Evolutionary conservation across 2,329 filamentous ascomycete genomes (phyloP), one percentile per base, ranked within the genome.

Genomic region (Plenodomus lindquistii): DNA sequence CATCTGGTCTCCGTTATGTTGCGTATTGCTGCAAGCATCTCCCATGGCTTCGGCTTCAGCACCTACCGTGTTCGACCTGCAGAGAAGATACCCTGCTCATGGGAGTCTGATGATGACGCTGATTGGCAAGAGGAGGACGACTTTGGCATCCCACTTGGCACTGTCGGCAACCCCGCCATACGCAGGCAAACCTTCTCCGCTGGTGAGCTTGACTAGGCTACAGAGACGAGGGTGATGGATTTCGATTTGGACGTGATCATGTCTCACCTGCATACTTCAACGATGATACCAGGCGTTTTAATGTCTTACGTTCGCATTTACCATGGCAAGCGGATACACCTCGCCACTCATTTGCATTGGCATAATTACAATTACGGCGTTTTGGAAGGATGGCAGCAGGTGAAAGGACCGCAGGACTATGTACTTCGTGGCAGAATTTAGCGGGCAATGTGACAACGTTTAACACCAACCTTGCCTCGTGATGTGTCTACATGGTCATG

Each of bases 1-100:
- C 85, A 92, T 60, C 80, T 96, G 2, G 82, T 96, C 29, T 79
- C 84, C 20, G 77, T 96, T 35, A 91, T 96, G 79, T 80, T 96
- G 4, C 85, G 85, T 46, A 89, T 96, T 47, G 89, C 91, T 1
- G 86, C 88, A 0, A 85, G 83, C 53, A 90, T 96, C 53, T 81
- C 85, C 1, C 73, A 73, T 38, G 77, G 77, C 3, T 67, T 69
- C 39, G 61, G 65, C 27, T 69, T 69, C 47, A 62, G 62, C 37
- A 68, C 68, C 3, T 73, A 70, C 46, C 64, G 65, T 11, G 52
- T 72, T 13, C 59, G 62, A 13, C 57, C 59, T 19, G 54, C 54
- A 8, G 61, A 66, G 42, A 69, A 63, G 44, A 71, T 73, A 15
- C 71, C 72, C 2, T 64, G 73, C 85, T 81, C 85, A 76, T 82